Evolutionary conservation across 2,329 filamentous ascomycete species (phyloP).

Genomic region (Fusarium compactum): DNA sequence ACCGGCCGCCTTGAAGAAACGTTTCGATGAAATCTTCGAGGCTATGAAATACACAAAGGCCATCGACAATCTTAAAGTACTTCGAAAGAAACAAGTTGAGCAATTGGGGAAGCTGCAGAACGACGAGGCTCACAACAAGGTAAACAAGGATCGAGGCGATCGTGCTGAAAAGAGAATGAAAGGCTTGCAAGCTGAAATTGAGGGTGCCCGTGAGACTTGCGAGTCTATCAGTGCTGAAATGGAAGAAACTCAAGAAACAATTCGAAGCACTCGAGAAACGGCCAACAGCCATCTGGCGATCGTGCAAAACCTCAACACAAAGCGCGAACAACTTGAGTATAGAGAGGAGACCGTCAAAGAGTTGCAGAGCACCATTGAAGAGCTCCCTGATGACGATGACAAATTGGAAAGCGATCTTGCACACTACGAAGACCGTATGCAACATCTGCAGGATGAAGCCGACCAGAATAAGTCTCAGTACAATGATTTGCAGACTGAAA

Average conservation of each 20-base stretch:
- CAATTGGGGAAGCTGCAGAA: constrained; percentile 79
- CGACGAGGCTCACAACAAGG: constrained; percentile 81
- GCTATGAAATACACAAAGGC: constrained; percentile 97
- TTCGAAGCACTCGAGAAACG: constrained; percentile 76
- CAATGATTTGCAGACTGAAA: constrained; percentile 68
- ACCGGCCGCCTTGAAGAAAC: constrained; percentile 86
- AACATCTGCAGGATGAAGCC: constrained; percentile 72
- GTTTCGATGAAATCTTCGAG: constrained; percentile 98
- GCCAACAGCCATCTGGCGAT: constrained; percentile 80
- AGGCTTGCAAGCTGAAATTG: constrained; percentile 75
- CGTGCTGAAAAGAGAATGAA: constrained; percentile 74
- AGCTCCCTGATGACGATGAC: constrained; percentile 82
- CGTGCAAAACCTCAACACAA: constrained; percentile 79
- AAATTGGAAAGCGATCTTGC: constrained; percentile 78
- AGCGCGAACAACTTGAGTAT: constrained; percentile 78
- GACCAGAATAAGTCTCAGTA: constrained; percentile 74
- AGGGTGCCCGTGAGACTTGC: constrained; percentile 69
- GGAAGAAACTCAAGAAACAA: constrained; percentile 67
- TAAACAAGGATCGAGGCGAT: constrained; percentile 86
- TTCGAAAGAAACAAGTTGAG: constrained; percentile 85
- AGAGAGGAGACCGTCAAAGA: constrained; percentile 78
- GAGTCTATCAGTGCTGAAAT: constrained; percentile 71
- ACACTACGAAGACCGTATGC: constrained; percentile 82
- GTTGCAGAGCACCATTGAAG: constrained; percentile 77
- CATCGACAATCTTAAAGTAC: constrained; percentile 90